These are phyloP conservation scores for Vigna trinervia DNA, from an alignment of 306 rosid genomes.

Conservation along the genomic window DNA sequence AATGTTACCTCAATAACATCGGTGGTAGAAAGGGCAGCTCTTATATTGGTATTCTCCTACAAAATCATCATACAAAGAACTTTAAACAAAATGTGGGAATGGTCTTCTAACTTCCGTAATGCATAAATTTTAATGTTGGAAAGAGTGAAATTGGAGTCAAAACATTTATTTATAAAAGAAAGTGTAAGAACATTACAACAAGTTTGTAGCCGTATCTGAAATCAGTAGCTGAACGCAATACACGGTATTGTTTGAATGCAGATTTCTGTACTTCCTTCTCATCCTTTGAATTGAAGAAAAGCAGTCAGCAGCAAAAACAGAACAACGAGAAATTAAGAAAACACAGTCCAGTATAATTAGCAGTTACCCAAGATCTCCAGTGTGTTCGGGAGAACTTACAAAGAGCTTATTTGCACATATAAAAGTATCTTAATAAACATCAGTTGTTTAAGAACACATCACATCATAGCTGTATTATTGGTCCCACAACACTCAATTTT, in stretches of 20 bases:
- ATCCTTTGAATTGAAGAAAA: constrained; percentile 62
- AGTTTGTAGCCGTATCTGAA: constrained; percentile 99
- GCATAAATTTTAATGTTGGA: constrained; percentile 6
- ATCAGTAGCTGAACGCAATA: constrained; percentile 71
- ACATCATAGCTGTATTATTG: background rate
- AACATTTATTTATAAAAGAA: constrained; percentile 33
- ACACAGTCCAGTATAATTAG: background rate
- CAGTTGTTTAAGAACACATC: background rate
- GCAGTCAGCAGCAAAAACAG: constrained; percentile 37
- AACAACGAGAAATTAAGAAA: constrained; percentile 12
- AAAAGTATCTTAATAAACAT: background rate
- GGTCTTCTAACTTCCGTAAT: background rate
- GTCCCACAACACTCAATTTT: background rate
- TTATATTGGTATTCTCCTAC: constrained; percentile 82
- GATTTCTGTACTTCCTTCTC: constrained; percentile 94
- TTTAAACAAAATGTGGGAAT: background rate
- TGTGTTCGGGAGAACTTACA: background rate
- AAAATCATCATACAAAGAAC: constrained; percentile 39
- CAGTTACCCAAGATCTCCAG: constrained; percentile 6
- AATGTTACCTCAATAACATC: constrained; percentile 83
- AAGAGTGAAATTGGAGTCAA: constrained; percentile 5
- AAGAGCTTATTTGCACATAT: background rate
- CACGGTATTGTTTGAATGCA: constrained; percentile 79
- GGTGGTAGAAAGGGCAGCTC: constrained; percentile 72
- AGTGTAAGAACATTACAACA: constrained; percentile 64